Base-by-base conservation (phyloP, 805 yeast genomes). In the Wickerhamomyces ciferrii region DNA sequence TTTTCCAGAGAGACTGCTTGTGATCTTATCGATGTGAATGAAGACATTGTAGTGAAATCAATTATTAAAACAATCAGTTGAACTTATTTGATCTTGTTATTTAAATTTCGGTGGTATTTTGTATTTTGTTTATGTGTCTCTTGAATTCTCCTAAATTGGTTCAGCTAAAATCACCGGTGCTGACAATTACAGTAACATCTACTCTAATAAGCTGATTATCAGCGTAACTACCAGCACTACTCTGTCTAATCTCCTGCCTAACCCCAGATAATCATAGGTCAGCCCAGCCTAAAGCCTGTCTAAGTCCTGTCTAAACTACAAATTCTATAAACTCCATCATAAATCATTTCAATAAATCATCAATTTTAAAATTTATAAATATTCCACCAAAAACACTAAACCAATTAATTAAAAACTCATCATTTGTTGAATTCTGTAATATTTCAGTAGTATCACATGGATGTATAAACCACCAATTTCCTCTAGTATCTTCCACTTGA, bases 1-100 rank as follows among this genome's bases (percentile, higher is more conserved):
- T 82, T 78, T 62, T 92, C 97, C 42, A 84, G 66, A 8, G 81
- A 72, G 32, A 90, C 70, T 0, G 83, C 80, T 56, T 84, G 86
- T 25, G 85, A 70, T 60, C 96, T 73, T 14, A 80, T 72, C 42
- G 87, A 87, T 17, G 79, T 72, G 62, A 85, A 87, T 3, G 87
- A 67, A 10, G 76, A 66, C 59, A 72, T 37, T 5, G 13, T 27
- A 27, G 8, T 8, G 5, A 8, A 5, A 6, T 23, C 25, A 23
- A 23, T 23, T 8, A n/a, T n/a, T n/a, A n/a, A n/a, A n/a, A n/a
- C n/a, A n/a, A n/a, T n/a, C n/a, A n/a, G n/a, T n/a, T n/a, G n/a
- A n/a, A n/a, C n/a, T n/a, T n/a, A n/a, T n/a, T n/a, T n/a, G n/a
- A n/a, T n/a, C n/a, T n/a, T n/a, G n/a, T n/a, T n/a, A n/a, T n/a